Conservation (phyloP, 768 basidiomycete genomes). For the Agrocybe chaxingu region DNA sequence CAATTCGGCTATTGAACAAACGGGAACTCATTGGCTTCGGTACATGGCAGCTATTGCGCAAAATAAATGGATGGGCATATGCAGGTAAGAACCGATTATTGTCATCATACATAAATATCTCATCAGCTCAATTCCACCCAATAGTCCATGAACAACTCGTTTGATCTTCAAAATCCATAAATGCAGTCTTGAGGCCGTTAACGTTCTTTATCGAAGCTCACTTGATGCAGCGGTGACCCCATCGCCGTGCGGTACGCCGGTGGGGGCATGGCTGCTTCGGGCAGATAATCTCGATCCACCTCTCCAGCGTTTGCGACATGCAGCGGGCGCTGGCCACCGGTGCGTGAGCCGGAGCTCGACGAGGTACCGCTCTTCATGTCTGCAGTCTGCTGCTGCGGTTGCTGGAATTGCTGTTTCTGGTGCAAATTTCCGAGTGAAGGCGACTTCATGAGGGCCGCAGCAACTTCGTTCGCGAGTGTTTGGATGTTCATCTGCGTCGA, state of each 20-base stretch:
- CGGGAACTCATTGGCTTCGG: too few species aligned
- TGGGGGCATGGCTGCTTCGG: background rate
- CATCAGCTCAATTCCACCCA: too few species aligned
- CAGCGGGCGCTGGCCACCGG: background rate
- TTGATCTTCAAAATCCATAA: too few species aligned
- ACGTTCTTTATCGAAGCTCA: background rate
- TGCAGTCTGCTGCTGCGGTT: too few species aligned
- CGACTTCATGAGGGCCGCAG: conserved; percentile 7
- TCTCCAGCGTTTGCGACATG: background rate
- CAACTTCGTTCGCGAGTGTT: conserved; percentile 17
- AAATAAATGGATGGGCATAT: too few species aligned
- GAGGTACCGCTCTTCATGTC: background rate
- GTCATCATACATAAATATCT: too few species aligned
- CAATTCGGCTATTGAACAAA: too few species aligned
- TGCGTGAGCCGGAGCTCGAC: background rate
- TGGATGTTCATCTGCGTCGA: conserved; percentile 10
- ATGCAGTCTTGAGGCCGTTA: background rate
- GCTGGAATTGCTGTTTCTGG: too few species aligned
- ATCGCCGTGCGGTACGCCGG: conserved; percentile 8
- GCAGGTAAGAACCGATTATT: too few species aligned
- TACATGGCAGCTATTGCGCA: too few species aligned
- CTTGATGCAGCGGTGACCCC: background rate
- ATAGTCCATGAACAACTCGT: too few species aligned
- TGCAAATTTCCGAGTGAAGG: background rate
- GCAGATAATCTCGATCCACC: background rate